Evolutionary conservation across 768 basidiomycete genomes (phyloP).

Genomic region (Hygrophorus pudorinus): DNA sequence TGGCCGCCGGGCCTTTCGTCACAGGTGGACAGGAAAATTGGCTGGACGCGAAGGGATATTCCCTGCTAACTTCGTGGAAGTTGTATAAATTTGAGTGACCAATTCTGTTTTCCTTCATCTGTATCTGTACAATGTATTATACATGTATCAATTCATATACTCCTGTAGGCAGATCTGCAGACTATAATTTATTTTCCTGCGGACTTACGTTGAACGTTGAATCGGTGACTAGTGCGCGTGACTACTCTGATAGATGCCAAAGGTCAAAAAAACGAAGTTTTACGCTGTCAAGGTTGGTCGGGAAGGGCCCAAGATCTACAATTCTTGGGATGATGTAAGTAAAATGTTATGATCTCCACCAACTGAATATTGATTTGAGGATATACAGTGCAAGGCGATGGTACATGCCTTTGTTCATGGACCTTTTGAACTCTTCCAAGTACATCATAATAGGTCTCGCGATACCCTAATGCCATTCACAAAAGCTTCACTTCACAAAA

Average conservation of each 20-base stretch:
- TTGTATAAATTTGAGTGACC: conserved; percentile 23
- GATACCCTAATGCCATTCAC: conserved; percentile 41
- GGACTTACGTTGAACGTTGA: no score
- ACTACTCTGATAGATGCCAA: not conserved
- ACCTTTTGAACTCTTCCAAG: no score
- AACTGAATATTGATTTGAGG: not conserved
- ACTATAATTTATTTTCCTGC: no score
- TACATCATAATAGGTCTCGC: conserved; percentile 36
- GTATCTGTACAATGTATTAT: no score
- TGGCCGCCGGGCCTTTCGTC: conserved; percentile 1
- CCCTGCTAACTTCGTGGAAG: conserved; percentile 79
- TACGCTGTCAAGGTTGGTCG: conserved; percentile 55
- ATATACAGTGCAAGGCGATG: conserved; percentile 34
- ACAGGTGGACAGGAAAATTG: conserved; percentile 73
- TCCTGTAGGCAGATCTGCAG: no score
- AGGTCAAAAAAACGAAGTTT: conserved; percentile 26
- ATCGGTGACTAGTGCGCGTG: not conserved
- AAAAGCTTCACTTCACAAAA: conserved; percentile 37
- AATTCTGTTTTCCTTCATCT: no score
- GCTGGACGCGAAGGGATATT: conserved; percentile 56
- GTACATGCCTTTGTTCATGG: conserved; percentile 17
- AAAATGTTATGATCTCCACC: not conserved
- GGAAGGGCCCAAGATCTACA: conserved; percentile 47
- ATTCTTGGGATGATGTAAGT: conserved; percentile 51
- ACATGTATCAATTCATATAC: no score